Evolutionary conservation across 2,329 filamentous ascomycete genomes (phyloP).

Genomic region (Phaeosphaeriaceae sp.): DNA sequence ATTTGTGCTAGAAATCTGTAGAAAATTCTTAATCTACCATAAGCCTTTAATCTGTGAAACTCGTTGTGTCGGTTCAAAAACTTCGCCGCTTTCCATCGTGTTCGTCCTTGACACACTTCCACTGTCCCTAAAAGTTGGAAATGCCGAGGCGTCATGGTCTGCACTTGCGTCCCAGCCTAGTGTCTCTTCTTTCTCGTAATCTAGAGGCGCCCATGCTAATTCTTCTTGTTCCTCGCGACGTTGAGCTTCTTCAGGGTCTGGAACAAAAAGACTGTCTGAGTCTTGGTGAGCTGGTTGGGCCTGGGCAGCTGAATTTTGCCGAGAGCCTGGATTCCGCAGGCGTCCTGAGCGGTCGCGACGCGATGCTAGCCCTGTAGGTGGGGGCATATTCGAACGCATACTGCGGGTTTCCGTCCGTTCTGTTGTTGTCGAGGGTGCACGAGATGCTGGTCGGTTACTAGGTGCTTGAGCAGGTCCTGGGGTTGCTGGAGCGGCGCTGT

Average conservation of each 20-base stretch:
- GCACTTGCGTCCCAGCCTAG: constrained; percentile 77
- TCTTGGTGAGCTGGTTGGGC: constrained; percentile 56
- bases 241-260: constrained; percentile 64
- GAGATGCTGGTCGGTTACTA: constrained; percentile 42
- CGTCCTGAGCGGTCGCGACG: constrained; percentile 35
- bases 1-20: not conserved
- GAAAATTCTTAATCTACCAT: constrained; percentile 28
- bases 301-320: constrained; percentile 23
- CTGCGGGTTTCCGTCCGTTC: constrained; percentile 29
- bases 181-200: constrained; percentile 69
- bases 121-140: constrained; percentile 55
- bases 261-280: constrained; percentile 74
- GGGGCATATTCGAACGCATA: constrained; percentile 51
- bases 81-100: constrained; percentile 36
- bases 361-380: constrained; percentile 46
- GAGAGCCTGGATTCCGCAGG: constrained; percentile 36
- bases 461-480: constrained; percentile 18
- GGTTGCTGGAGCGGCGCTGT: constrained; percentile 45
- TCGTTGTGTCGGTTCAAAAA: constrained; percentile 74
- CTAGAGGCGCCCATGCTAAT: constrained; percentile 73
- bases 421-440: constrained; percentile 29
- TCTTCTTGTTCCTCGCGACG: constrained; percentile 68
- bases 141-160: constrained; percentile 51
- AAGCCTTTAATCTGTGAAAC: constrained; percentile 63
- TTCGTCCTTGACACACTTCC: constrained; percentile 35